Conservation (phyloP, 2,329 filamentous ascomycete genomes). For the Neoarthrinium moseri region DNA sequence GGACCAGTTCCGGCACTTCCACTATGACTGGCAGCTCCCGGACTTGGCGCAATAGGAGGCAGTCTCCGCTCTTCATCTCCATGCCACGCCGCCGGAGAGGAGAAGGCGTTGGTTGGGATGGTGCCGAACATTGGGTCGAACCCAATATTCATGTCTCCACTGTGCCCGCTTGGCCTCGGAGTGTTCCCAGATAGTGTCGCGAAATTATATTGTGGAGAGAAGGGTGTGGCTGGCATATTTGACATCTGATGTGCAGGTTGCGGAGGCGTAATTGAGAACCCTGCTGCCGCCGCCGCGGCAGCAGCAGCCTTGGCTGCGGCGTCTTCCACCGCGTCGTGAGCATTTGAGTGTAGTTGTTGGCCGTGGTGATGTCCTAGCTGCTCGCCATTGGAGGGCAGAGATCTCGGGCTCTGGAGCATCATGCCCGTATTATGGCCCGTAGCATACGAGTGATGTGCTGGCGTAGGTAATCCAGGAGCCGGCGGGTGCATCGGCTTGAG, state of each 20-base stretch:
- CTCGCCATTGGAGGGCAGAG: conserved; percentile 34
- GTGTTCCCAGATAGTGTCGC: conserved; percentile 30
- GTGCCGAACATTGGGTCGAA: conserved; percentile 63
- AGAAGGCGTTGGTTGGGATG: conserved; percentile 51
- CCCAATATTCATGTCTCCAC: conserved; percentile 27
- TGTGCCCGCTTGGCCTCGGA: background rate
- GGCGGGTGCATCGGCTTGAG: conserved; percentile 27
- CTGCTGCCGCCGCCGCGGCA: conserved; percentile 34
- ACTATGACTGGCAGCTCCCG: conserved; percentile 48
- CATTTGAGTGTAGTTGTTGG: conserved; percentile 19
- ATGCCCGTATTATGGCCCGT: conserved; percentile 35
- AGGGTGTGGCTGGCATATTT: conserved; percentile 30
- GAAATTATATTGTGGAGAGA: conserved; percentile 43
- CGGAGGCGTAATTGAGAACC: conserved; percentile 31
- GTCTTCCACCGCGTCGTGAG: conserved; percentile 31
- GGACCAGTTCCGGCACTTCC: conserved; percentile 47
- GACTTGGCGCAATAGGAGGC: conserved; percentile 37
- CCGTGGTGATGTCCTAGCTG: conserved; percentile 18
- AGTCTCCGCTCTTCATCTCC: conserved; percentile 38
- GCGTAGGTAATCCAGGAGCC: conserved; percentile 28
- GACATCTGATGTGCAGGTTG: conserved; percentile 29
- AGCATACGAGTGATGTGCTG: conserved; percentile 38
- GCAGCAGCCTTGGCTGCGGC: conserved; percentile 31
- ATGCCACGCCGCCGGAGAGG: conserved; percentile 52
- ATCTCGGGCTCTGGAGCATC: conserved; percentile 37